Conservation (phyloP, 768 basidiomycete species). For the Boletus patriciae region DNA sequence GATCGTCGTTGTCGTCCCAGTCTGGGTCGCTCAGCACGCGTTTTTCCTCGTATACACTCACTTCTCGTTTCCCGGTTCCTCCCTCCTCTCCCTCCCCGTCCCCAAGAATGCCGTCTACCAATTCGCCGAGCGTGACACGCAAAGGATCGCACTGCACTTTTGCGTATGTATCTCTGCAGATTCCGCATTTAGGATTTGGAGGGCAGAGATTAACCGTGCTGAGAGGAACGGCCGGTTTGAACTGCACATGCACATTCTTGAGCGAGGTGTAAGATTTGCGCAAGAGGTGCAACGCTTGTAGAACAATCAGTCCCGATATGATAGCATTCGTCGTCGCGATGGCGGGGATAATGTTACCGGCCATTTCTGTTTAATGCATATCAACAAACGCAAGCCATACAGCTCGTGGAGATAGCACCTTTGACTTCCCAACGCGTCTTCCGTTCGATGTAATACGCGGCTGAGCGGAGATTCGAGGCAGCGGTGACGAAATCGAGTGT, state of each 20-base stretch:
- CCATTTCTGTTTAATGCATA: slow-evolving; percentile 73
- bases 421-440: slow-evolving; percentile 98
- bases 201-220: slow-evolving; percentile 61
- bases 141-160: slow-evolving; percentile 71
- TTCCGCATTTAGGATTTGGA: slow-evolving; percentile 78
- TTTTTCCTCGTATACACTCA: slow-evolving; percentile 85
- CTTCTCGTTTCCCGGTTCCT: slow-evolving; percentile 50
- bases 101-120: slow-evolving; percentile 68
- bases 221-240: slow-evolving; percentile 77
- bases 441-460: slow-evolving; percentile 82
- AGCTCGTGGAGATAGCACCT: slow-evolving; percentile 46
- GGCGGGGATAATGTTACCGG: slow-evolving; percentile 98
- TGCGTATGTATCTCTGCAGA: slow-evolving; percentile 85
- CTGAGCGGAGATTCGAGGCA: slow-evolving; percentile 87
- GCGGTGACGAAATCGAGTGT: slow-evolving; percentile 96
- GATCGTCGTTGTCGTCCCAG: slow-evolving; percentile 84
- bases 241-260: slow-evolving; percentile 76
- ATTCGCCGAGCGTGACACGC: slow-evolving; percentile 65
- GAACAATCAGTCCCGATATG: slow-evolving; percentile 90
- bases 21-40: slow-evolving; percentile 89
- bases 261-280: slow-evolving; percentile 58
- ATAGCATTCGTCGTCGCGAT: slow-evolving; percentile 99
- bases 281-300: slow-evolving; percentile 86
- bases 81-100: slow-evolving; percentile 37
- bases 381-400: neutral